Evolutionary conservation across 108 stramenopile genomes (phyloP).

Genomic region (Cyclostephanos tholiformis): DNA sequence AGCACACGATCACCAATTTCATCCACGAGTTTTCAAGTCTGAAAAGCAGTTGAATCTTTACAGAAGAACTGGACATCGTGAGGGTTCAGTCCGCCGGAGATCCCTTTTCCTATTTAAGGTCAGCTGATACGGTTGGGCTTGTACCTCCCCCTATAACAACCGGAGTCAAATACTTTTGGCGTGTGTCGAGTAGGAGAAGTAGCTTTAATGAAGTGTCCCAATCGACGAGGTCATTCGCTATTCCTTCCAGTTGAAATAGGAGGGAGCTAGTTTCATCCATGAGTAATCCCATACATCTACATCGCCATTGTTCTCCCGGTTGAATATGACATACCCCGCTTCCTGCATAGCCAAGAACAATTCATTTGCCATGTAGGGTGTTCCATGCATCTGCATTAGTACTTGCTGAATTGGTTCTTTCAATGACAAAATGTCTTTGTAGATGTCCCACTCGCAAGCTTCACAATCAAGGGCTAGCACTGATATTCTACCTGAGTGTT

Average conservation of each 20-base stretch:
- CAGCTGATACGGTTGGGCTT: too few relatives aligned
- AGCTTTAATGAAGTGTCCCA: too few relatives aligned
- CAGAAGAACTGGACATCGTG: too few relatives aligned
- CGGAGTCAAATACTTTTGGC: too few relatives aligned
- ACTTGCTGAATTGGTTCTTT: conserved; percentile 41
- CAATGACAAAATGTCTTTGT: conserved; percentile 29
- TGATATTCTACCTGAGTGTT: conserved; percentile 62
- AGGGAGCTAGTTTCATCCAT: conserved; percentile 24
- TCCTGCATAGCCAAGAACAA: conserved; percentile 52
- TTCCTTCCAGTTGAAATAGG: conserved; percentile 23
- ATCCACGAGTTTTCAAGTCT: too few relatives aligned
- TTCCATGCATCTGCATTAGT: conserved; percentile 48
- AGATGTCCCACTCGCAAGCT: conserved; percentile 60
- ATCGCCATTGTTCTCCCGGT: conserved; percentile 44
- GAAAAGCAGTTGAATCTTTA: background rate
- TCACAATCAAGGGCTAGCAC: conserved; percentile 70
- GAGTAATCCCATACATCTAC: conserved; percentile 40
- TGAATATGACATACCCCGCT: conserved; percentile 60
- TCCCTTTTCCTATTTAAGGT: too few relatives aligned
- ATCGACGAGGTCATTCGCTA: too few relatives aligned
- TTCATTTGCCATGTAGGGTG: conserved; percentile 31
- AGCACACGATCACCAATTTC: background rate
- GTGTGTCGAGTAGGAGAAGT: background rate
- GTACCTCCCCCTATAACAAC: too few relatives aligned
- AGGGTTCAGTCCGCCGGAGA: too few relatives aligned